phyloP scores from a whole-genome alignment of 805 yeast genomes.

The Clavispora santaluciae region DNA sequence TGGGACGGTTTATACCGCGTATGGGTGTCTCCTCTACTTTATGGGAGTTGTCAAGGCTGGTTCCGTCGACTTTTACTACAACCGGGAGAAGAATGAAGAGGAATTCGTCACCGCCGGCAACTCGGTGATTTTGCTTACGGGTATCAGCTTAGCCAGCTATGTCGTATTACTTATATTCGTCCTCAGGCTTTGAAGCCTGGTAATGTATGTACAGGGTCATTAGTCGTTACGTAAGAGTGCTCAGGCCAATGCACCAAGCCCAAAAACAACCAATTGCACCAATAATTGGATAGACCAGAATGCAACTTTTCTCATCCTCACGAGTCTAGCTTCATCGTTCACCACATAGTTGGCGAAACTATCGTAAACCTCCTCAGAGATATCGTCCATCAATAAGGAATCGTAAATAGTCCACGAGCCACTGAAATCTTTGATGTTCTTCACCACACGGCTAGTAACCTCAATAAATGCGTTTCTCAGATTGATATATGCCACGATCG shows the following conservation, averaged over 20 bases:
- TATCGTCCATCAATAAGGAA: slow-evolving; percentile 83
- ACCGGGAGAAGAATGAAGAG: slow-evolving; percentile 30
- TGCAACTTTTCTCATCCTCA: slow-evolving; percentile 77
- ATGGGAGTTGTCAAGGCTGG: slow-evolving; percentile 35
- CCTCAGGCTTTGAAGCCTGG: slow-evolving; percentile 29
- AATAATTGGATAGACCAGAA: slow-evolving; percentile 89
- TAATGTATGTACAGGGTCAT: background rate
- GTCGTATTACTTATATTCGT: slow-evolving; percentile 48
- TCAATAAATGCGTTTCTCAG: slow-evolving; percentile 87
- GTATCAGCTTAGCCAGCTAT: slow-evolving; percentile 49
- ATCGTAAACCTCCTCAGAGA: slow-evolving; percentile 83
- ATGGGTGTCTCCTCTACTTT: slow-evolving; percentile 44
- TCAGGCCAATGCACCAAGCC: slow-evolving; percentile 56
- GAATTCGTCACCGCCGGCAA: slow-evolving; percentile 61
- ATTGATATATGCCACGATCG: slow-evolving; percentile 93
- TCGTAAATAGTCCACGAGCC: slow-evolving; percentile 98
- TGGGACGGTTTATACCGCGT: slow-evolving; percentile 60
- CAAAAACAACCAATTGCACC: slow-evolving; percentile 76
- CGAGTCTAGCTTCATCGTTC: slow-evolving; percentile 73
- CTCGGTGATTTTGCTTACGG: slow-evolving; percentile 47
- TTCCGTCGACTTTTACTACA: slow-evolving; percentile 33
- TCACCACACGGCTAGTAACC: slow-evolving; percentile 74
- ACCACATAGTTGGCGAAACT: slow-evolving; percentile 85
- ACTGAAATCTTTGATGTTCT: slow-evolving; percentile 75
- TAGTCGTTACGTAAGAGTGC: background rate